Base-by-base conservation (phyloP, 129 eudicot species). In the Lactuca saligna region DNA sequence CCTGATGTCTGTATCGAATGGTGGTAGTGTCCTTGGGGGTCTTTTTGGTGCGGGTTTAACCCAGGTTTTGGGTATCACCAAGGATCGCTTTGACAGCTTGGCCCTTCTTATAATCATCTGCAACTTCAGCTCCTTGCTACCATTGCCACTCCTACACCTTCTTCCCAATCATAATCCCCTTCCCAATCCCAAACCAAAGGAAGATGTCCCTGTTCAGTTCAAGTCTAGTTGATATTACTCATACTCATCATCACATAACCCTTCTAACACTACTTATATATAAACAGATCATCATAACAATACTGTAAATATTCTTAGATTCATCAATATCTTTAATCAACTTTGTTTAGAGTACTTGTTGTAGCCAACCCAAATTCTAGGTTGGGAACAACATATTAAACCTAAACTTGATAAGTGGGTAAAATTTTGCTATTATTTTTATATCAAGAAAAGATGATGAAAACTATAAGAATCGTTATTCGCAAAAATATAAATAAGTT, bases 1-100 rank as follows among this genome's bases (percentile, higher is more conserved):
- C 41, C 84, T 93, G 15, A 93, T 89, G 98, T 92, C 98, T 29
- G 79, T 88, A 57, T 88, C 91, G 6, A 92, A 92, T 56, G 95
- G 91, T 29, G 98, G 98, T 57, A 82, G 96, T 71, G 95, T 92
- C 11, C 76, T 86, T n/a, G 98, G 98, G 34, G 91, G 98, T 61
- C 75, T 92, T 44, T 81, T 92, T 44, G 96, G 96, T 55, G 96
- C 98, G n/a, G 95, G 91, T 51, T 68, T 93, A 15, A 93, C 96
- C 57, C 95, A 89, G 72, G 35, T 78, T 29, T 68, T 93, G 68
- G 98, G 96, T 70, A 85, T 93, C 70, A 89, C 95, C 8, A 89
- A 81, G 77, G 98, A 93, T 80, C 69, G 75, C 34, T 93, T 86
- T 68, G 88, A 83, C 79, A 89, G 78, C 69, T 82, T 93, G 82